Evolutionary conservation across 2,329 filamentous ascomycete genomes (phyloP).

Genomic region (Davidsoniella neocaledoniae): DNA sequence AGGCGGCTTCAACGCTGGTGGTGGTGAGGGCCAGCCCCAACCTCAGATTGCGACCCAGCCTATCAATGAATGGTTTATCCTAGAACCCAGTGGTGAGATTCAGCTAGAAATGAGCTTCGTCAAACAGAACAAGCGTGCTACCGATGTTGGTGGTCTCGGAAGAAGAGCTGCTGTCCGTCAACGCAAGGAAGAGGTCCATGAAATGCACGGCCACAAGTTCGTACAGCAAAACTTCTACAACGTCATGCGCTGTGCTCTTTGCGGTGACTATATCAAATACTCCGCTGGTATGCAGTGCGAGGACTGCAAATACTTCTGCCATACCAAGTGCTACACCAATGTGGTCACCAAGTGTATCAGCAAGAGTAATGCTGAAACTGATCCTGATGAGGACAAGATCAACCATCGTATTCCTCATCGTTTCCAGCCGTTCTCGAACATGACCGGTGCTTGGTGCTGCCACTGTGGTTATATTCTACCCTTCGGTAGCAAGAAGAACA

Average conservation of each 20-base stretch:
- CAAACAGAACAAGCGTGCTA: constrained; percentile 70
- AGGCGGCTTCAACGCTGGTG: constrained; percentile 22
- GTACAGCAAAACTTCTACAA: constrained; percentile 99
- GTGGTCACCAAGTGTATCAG: constrained; percentile 99
- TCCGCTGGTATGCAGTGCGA: constrained; percentile 98
- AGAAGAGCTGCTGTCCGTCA: constrained; percentile 94
- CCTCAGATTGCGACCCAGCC: constrained; percentile 39
- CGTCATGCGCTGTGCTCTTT: constrained; percentile 98
- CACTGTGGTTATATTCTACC: constrained; percentile 94
- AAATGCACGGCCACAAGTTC: constrained; percentile 99
- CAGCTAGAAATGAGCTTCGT: constrained; percentile 82
- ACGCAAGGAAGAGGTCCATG: constrained; percentile 93
- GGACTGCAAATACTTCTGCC: constrained; percentile 98
- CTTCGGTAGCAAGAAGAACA: constrained; percentile 76
- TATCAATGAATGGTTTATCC: constrained; percentile 91
- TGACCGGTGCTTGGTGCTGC: constrained; percentile 98
- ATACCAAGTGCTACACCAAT: constrained; percentile 90
- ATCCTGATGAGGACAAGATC: constrained; percentile 98
- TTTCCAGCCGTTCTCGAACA: constrained; percentile 91
- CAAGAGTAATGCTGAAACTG: constrained; percentile 95
- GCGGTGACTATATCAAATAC: constrained; percentile 96
- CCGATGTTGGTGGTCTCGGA: constrained; percentile 81
- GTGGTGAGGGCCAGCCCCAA: constrained; percentile 18
- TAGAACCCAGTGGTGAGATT: constrained; percentile 86
- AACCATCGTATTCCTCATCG: constrained; percentile 97